Evolutionary conservation across 2,329 filamentous ascomycete genomes (phyloP), one percentile per base, ranked within the genome.

Genomic region (Hortaea sp.): DNA sequence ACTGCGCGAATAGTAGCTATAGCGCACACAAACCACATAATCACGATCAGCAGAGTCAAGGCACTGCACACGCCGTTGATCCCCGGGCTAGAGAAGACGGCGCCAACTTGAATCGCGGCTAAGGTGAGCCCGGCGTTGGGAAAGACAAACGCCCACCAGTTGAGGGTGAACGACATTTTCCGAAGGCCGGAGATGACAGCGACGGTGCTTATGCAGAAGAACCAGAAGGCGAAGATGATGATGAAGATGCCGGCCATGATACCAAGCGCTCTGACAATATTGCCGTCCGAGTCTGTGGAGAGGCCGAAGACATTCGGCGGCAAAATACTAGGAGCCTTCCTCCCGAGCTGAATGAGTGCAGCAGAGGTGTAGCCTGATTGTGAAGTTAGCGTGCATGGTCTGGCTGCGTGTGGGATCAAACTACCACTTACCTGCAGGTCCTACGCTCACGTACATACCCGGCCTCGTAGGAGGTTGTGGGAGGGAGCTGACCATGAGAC

Each of bases 101-200:
- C 69, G 2, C 75, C 79, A 40, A 81, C 65, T 10, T 75, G 68
- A 37, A 83, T 78, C 4, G 73, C 74, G 0, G 77, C 75, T 35
- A 83, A 66, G 1, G 76, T 78, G 43, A 83, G 75, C 0, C 79
- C 80, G 1, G 75, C 77, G 48, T 83, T 82, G 5, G 80, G 79
- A 56, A 83, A 84, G 31, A 84, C 74, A 61, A 81, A 80, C 5
- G 77, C 77, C 72, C 76, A 81, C 79, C 78, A 84, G 58, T 64
- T 69, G 28, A 76, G 59, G 6, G 71, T 68, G 58, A 76, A 76
- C 1, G 53, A 53, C 58, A 73, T 76, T 9, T 66, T 61, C 11
- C 65, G 59, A 7, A 61, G 49, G 31, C 66, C 63, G 12, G 64
- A 29, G 47, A 70, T n/a, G 7, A 70, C 61, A 2, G 63, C 60